Conservation (phyloP, 768 basidiomycete species). For the Lactifluus echinatus region DNA sequence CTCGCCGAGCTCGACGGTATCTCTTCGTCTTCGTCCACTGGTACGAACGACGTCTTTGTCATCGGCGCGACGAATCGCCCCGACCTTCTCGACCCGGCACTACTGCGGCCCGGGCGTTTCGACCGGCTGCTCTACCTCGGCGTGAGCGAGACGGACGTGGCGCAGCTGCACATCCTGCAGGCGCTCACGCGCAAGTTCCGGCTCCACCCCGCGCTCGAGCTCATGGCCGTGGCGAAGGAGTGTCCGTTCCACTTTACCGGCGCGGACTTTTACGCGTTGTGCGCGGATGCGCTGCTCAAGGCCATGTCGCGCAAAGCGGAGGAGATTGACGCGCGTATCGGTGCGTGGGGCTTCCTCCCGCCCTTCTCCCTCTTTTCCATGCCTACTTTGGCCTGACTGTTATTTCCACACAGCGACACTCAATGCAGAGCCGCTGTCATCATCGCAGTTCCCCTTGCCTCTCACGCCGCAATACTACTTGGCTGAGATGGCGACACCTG, state of each 20-base stretch:
- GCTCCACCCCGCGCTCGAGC: slow-evolving; percentile 57
- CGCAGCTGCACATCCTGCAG: slow-evolving; percentile 77
- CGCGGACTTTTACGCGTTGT: slow-evolving; percentile 96
- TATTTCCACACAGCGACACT: slow-evolving; percentile 21
- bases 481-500: slow-evolving; percentile 62
- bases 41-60: slow-evolving; percentile 75
- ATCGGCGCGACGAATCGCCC: slow-evolving; percentile 95
- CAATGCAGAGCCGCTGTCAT: slow-evolving; percentile 37
- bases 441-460: slow-evolving; percentile 44
- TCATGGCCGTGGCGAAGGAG: slow-evolving; percentile 51
- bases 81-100: slow-evolving; percentile 81
- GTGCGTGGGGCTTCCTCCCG: slow-evolving; percentile 30
- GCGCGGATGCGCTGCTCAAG: slow-evolving; percentile 92
- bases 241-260: slow-evolving; percentile 96
- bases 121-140: slow-evolving; percentile 96
- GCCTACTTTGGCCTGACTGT: too few relatives aligned
- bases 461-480: slow-evolving; percentile 89
- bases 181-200: slow-evolving; percentile 92
- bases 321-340: slow-evolving; percentile 66
- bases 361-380: neutral
- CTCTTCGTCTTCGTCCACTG: slow-evolving; percentile 36
- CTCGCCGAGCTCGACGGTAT: slow-evolving; percentile 93
- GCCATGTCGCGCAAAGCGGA: slow-evolving; percentile 88
- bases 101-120: slow-evolving; percentile 87
- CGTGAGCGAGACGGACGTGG: slow-evolving; percentile 77